These are phyloP conservation scores for Boletellus sp. DNA, from an alignment of 1,284 basidiomycete species.

Conservation along the genomic window DNA sequence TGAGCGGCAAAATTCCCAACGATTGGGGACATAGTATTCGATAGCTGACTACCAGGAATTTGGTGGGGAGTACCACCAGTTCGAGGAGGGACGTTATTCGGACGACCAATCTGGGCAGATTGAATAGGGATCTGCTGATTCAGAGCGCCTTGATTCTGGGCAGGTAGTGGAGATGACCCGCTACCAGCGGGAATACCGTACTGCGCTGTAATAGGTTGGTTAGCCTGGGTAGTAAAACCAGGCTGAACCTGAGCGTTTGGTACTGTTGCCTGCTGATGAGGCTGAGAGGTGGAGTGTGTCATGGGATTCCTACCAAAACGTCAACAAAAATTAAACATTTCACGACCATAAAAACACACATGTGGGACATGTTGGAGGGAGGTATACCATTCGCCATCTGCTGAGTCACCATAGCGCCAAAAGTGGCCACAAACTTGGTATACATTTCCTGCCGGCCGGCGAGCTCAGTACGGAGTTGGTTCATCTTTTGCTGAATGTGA, in stretches of 20 bases:
- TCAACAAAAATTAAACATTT: conserved; percentile 10
- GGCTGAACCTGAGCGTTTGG: conserved; percentile 22
- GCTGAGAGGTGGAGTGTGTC: conserved; percentile 19
- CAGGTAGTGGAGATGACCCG: conserved; percentile 24
- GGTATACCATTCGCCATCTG: conserved; percentile 26
- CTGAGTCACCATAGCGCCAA: conserved; percentile 20
- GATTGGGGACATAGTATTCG: conserved; percentile 26
- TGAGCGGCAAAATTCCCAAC: conserved; percentile 22
- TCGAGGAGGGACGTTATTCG: conserved; percentile 28
- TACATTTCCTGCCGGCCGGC: conserved; percentile 37
- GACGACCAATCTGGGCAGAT: conserved; percentile 25
- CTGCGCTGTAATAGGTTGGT: conserved; percentile 18
- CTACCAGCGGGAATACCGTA: conserved; percentile 24
- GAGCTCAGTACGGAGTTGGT: conserved; percentile 31
- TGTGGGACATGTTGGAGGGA: conserved; percentile 20
- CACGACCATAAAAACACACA: conserved; percentile 21
- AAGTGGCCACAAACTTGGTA: conserved; percentile 29
- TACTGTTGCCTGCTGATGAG: conserved; percentile 11
- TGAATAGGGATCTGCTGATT: conserved; percentile 27
- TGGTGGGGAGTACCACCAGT: conserved; percentile 33
- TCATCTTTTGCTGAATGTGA: conserved; percentile 30
- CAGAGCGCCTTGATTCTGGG: conserved; percentile 18
- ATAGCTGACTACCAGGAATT: conserved; percentile 19
- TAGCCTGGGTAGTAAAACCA: conserved; percentile 20
- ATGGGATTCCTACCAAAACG: conserved; percentile 19